Conservation (phyloP, 106 monocot genomes). For the Triglochin maritima region DNA sequence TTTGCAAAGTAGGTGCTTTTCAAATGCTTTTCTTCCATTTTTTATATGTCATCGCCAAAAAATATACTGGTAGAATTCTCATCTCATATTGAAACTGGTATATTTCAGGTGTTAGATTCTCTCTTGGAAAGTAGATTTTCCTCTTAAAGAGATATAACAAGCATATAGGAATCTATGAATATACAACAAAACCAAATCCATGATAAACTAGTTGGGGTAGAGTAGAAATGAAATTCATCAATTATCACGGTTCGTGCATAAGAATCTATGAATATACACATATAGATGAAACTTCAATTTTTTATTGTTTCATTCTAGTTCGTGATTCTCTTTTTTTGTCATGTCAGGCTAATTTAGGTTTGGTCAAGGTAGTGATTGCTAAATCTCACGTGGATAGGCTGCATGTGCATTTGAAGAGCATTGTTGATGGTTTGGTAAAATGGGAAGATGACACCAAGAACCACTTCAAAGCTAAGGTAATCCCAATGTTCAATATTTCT, state of each 20-base stretch:
- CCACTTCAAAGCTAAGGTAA: constrained; percentile 90
- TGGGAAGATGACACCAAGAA: constrained; percentile 79
- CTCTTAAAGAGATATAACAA: too few relatives aligned
- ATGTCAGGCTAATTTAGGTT: constrained; percentile 79
- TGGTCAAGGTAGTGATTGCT: constrained; percentile 82
- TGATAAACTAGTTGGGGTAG: too few relatives aligned
- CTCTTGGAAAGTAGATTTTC: too few relatives aligned
- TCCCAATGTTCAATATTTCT: not conserved
- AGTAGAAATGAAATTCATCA: too few relatives aligned
- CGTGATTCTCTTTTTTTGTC: not conserved
- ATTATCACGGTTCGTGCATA: too few relatives aligned
- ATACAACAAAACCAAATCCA: too few relatives aligned
- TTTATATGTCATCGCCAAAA: not conserved
- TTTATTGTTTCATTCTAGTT: not conserved
- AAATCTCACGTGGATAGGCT: constrained; percentile 66
- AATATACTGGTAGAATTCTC: too few relatives aligned
- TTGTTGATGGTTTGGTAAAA: constrained; percentile 76
- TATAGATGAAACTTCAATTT: not conserved
- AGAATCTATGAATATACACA: too few relatives aligned
- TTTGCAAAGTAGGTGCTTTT: constrained; percentile 53
- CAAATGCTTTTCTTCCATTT: not conserved
- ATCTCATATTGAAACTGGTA: too few relatives aligned
- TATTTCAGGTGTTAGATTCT: too few relatives aligned
- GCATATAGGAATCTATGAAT: too few relatives aligned
- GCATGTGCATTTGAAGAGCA: constrained; percentile 53